Conservation (phyloP, 371 early-diverging fungal genomes). For the Rhizopus arrhizus region DNA sequence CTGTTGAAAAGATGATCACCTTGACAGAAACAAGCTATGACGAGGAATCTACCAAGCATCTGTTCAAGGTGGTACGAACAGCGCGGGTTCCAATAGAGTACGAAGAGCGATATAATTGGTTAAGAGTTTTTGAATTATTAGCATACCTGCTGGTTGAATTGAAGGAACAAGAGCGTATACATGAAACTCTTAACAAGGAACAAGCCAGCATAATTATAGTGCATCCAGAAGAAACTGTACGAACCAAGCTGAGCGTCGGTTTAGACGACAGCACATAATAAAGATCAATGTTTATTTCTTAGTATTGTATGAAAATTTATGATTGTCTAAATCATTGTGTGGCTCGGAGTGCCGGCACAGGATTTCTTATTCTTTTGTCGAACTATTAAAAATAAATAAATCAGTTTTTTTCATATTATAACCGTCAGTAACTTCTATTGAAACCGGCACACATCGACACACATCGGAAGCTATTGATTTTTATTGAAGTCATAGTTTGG, state of each 20-base stretch:
- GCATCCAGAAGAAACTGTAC: slow-evolving; percentile 23
- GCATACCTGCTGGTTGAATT: slow-evolving; percentile 25
- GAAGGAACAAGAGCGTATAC: slow-evolving; percentile 23
- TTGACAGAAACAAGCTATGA: slow-evolving; percentile 26
- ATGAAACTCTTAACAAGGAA: slow-evolving; percentile 27
- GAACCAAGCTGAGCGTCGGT: slow-evolving; percentile 22
- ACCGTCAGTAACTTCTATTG: slow-evolving; percentile 19
- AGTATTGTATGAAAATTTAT: slow-evolving; percentile 20
- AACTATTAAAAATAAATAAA: slow-evolving; percentile 9
- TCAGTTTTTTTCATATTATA: slow-evolving; percentile 9
- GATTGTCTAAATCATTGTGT: slow-evolving; percentile 19
- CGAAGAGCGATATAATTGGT: slow-evolving; percentile 24
- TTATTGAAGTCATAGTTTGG: no score
- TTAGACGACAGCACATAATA: slow-evolving; percentile 24
- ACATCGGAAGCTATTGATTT: slow-evolving; percentile 5
- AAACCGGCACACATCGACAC: slow-evolving; percentile 15
- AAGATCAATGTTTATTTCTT: slow-evolving; percentile 24
- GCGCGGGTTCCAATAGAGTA: slow-evolving; percentile 25
- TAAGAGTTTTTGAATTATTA: slow-evolving; percentile 23
- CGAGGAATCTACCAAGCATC: slow-evolving; percentile 24
- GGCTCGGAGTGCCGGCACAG: slow-evolving; percentile 17
- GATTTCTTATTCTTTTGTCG: slow-evolving; percentile 15
- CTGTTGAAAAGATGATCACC: slow-evolving; percentile 25
- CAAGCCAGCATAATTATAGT: slow-evolving; percentile 19
- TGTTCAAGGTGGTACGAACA: slow-evolving; percentile 25